Evolutionary conservation across 225 moss, liverwort and hornwort species (phyloP).

Genomic region (Climacium dendroides): DNA sequence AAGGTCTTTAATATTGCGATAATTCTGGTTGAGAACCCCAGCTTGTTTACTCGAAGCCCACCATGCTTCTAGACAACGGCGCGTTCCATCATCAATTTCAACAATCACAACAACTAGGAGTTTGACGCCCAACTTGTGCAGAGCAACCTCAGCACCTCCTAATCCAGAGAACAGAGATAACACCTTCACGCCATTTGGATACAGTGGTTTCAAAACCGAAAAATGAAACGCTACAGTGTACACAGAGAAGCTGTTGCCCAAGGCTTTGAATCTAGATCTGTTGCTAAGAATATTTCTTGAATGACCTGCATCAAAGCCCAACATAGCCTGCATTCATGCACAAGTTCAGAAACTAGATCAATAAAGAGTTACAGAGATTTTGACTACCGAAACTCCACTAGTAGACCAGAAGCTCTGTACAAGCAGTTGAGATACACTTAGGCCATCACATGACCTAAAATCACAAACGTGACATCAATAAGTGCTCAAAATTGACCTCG

Average conservation of each 20-base stretch:
- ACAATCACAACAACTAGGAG: slow-evolving; percentile 57
- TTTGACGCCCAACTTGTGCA: slow-evolving; percentile 59
- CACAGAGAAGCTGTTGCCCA: slow-evolving; percentile 73
- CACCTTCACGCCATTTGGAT: slow-evolving; percentile 42
- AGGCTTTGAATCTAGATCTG: slow-evolving; percentile 16
- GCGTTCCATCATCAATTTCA: slow-evolving; percentile 32
- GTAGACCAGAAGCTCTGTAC: background rate
- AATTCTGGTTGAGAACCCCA: slow-evolving; percentile 24
- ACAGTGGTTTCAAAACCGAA: slow-evolving; percentile 45
- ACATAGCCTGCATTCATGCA: slow-evolving; percentile 17
- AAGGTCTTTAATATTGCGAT: slow-evolving; percentile 32
- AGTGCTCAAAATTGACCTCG: background rate
- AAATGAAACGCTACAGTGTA: slow-evolving; percentile 65
- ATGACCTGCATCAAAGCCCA: slow-evolving; percentile 61
- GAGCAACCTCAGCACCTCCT: slow-evolving; percentile 77
- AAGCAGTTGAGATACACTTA: background rate
- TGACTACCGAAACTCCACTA: background rate
- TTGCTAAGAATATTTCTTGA: slow-evolving; percentile 17
- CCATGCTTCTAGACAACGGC: slow-evolving; percentile 48
- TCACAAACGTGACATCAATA: background rate
- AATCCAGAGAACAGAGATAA: slow-evolving; percentile 69
- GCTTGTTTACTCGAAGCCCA: slow-evolving; percentile 50
- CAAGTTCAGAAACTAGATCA: background rate
- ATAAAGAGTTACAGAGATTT: background rate
- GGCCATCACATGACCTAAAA: background rate